phyloP scores from a whole-genome alignment of 164 flowering plant genomes.

The Vitis labrusca region DNA sequence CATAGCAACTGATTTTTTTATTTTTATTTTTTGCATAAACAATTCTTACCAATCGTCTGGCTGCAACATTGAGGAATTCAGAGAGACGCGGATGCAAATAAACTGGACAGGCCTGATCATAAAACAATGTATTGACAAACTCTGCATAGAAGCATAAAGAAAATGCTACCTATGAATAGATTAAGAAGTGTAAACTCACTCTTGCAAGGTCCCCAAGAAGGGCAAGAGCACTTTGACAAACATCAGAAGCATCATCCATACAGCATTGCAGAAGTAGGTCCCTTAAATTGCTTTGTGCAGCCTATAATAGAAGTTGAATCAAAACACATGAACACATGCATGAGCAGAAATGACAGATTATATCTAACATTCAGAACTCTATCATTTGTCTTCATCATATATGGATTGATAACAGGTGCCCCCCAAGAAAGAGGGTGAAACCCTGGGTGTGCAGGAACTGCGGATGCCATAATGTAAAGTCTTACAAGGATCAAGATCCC shows the following conservation, averaged over 20 bases:
- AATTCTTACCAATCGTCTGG: slow-evolving; percentile 73
- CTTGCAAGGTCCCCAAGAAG: slow-evolving; percentile 96
- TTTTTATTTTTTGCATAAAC: neutral
- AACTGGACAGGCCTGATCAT: slow-evolving; percentile 69
- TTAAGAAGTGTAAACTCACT: slow-evolving; percentile 49
- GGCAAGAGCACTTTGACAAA: slow-evolving; percentile 95
- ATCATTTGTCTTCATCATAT: too few relatives aligned
- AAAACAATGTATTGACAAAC: neutral
- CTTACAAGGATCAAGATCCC: too few relatives aligned
- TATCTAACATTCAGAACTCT: too few relatives aligned
- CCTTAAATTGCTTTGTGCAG: slow-evolving; percentile 75
- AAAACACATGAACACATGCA: neutral
- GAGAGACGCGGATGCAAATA: slow-evolving; percentile 84
- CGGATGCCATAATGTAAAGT: too few relatives aligned
- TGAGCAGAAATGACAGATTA: too few relatives aligned
- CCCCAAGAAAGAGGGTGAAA: too few relatives aligned
- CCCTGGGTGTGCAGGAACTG: too few relatives aligned
- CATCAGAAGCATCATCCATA: slow-evolving; percentile 84
- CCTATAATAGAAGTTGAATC: slow-evolving; percentile 39
- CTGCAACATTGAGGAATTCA: slow-evolving; percentile 78
- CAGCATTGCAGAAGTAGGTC: slow-evolving; percentile 94
- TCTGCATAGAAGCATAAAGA: neutral
- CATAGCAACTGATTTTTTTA: too few relatives aligned
- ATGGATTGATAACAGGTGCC: too few relatives aligned
- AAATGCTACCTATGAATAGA: neutral